Base-by-base conservation (phyloP, 495 filamentous ascomycete species). In the Viridothelium virens region DNA sequence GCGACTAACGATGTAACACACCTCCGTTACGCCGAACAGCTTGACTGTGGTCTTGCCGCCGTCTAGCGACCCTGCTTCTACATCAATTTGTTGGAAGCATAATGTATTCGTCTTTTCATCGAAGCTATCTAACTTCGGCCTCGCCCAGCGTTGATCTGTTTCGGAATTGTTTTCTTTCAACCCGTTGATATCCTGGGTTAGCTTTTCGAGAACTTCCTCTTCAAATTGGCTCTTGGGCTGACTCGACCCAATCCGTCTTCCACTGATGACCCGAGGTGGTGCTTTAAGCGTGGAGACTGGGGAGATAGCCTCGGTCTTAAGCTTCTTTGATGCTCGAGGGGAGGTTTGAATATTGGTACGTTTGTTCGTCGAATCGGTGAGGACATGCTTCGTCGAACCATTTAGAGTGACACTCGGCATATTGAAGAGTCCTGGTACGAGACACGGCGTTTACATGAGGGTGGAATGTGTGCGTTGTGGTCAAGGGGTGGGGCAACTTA, bases 21-120 rank as follows among this genome's bases (percentile, higher is more conserved):
- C 88, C 82, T 94, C 90, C n/a, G 93, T 97, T n/a, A 97, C 91
- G 70, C 94, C 94, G 75, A 97, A 99, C 14, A 99, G 83, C 76
- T 91, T 91, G 66, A 97, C 82, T 0, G 89, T 85, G 1, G 89
- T 79, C 71, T 83, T 86, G 18, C 89, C 90, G 67, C 87, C 86
- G 74, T 82, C 71, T 5, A 96, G 69, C 2, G 83, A 86, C 25
- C 94, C 92, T 75, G 97, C 93, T 70, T 97, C 93, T 3, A 86
- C 88, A 69, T 99, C 94, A 74, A 99, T 97, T 73, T 95, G 90
- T 76, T 97, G 94, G 75, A 97, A 97, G 72, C 83, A 86, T 11
- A 99, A 81, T 67, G 78, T 89, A 53, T 94, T 84, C 56, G 76
- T 88, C 38, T 79, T 70, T n/a, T 87, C 83, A 67, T 93, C 79